Evolutionary conservation across 345 rosid species (phyloP), one percentile per base, ranked within the genome.

Genomic region (Hibiscus mutabilis): DNA sequence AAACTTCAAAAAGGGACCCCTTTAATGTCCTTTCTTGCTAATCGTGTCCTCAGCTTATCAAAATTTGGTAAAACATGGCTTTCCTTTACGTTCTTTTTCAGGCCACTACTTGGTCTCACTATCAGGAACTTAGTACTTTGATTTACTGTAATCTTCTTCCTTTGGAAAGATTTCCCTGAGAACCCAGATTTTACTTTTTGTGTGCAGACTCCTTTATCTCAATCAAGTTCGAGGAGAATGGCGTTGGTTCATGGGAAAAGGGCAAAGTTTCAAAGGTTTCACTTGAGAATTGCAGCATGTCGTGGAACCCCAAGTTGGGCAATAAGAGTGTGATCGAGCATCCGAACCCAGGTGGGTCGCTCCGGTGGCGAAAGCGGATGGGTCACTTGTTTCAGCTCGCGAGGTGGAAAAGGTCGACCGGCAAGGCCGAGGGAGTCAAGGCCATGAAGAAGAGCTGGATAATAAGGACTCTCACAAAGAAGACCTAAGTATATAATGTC

Each of bases 331-430:
- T 92, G 74, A 78, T 89, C 21, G 97, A 89, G 83, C 96, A 84
- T 74, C 75, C 76, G 1, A 90, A 81, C 72, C 84, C 86, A 2
- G 85, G 79, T 4, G 86, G 81, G 8, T 72, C 93, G 18, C 90
- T 92, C 49, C 86, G 92, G 85, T 95, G 97, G 99, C 88, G 92
- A 71, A 90, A 82, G 81, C 84, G 90, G 71, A 89, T 95, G 78
- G 92, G 97, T 0, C 94, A 95, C 21, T 58, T 92, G 12, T 84
- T 95, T 83, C 97, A 95, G 46, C 88, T 87, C 75, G 78, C 89
- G 68, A 84, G 78, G 73, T 86, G 87, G 85, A 95, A 86, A 86
- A 86, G 89, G 73, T 86, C 44, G 2, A 40, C 93, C 80, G 79
- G 85, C 74, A 89, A 87, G 69, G 88, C 77, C 76, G 90, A 87